Percentiles rank a stretch among this genome's conserved stretches.
phyloP scores from a whole-genome alignment of 129 eudicot species.

The Kitagawia praeruptora region DNA sequence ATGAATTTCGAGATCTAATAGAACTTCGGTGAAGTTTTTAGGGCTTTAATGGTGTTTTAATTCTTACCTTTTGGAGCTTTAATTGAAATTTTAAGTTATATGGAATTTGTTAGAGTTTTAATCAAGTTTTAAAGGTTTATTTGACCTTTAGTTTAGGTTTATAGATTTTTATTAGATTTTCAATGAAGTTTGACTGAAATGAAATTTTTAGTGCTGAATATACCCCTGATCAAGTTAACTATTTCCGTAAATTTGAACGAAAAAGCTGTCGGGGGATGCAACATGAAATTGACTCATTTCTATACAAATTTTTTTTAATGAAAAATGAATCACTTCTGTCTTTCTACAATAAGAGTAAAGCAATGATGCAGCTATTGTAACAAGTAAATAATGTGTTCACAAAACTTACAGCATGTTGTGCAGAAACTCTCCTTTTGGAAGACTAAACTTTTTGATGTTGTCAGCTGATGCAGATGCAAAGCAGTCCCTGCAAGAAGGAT shows the following conservation, averaged over 20 bases:
- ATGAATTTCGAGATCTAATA: no score
- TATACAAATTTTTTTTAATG: no score
- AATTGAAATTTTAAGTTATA: no score
- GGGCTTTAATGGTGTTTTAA: no score
- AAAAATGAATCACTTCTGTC: background rate
- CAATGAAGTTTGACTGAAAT: no score
- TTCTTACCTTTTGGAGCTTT: no score
- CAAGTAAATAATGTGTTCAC: background rate
- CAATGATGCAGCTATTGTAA: background rate
- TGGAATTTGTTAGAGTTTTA: background rate
- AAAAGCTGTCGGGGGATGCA: no score
- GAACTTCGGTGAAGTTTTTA: no score
- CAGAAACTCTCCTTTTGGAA: slow-evolving; percentile 95
- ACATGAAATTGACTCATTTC: background rate
- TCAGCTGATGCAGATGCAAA: slow-evolving; percentile 99
- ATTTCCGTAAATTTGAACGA: no score
- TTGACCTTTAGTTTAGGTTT: background rate
- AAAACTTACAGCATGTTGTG: slow-evolving; percentile 95
- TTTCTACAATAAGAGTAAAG: background rate
- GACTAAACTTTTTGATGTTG: slow-evolving; percentile 82
- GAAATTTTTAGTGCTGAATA: background rate
- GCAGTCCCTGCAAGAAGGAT: slow-evolving; percentile 56
- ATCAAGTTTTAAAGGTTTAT: background rate
- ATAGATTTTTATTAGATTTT: background rate
- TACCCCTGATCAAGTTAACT: background rate